phyloP scores from a whole-genome alignment of 306 rosid species.

The Cucurbita argyrosperma region DNA sequence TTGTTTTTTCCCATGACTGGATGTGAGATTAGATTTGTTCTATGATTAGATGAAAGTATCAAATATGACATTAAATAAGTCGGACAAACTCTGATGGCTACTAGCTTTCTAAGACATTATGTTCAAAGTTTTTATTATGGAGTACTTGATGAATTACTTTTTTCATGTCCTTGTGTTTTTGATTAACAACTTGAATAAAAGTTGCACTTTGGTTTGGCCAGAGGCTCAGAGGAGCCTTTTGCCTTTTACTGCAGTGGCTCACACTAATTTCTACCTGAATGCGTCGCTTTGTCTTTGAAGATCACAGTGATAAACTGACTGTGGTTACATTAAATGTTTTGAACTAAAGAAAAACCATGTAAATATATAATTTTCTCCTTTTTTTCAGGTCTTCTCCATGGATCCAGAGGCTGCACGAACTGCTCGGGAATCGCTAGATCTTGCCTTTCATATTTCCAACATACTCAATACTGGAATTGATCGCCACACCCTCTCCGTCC shows the following conservation, averaged over 20 bases:
- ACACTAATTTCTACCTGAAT: background rate
- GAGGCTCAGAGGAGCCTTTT: background rate
- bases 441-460: constrained; percentile 64
- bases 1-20: too few relatives aligned
- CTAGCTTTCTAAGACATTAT: too few relatives aligned
- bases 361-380: background rate
- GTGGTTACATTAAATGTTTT: background rate
- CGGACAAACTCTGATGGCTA: too few relatives aligned
- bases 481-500: constrained; percentile 58
- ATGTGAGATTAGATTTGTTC: too few relatives aligned
- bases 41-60: too few relatives aligned
- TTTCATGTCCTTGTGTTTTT: too few relatives aligned
- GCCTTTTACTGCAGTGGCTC: background rate
- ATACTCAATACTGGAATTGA: constrained; percentile 51
- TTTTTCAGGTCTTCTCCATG: constrained; percentile 12
- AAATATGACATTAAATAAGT: too few relatives aligned
- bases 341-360: background rate
- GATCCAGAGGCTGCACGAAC: constrained; percentile 51
- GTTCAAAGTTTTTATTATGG: too few relatives aligned
- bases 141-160: too few relatives aligned
- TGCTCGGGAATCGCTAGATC: constrained; percentile 60
- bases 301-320: background rate
- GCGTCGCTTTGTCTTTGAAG: background rate
- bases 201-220: too few relatives aligned
- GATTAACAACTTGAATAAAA: too few relatives aligned